phyloP scores from a whole-genome alignment of 495 filamentous ascomycete species.

The Neurospora sp. region DNA sequence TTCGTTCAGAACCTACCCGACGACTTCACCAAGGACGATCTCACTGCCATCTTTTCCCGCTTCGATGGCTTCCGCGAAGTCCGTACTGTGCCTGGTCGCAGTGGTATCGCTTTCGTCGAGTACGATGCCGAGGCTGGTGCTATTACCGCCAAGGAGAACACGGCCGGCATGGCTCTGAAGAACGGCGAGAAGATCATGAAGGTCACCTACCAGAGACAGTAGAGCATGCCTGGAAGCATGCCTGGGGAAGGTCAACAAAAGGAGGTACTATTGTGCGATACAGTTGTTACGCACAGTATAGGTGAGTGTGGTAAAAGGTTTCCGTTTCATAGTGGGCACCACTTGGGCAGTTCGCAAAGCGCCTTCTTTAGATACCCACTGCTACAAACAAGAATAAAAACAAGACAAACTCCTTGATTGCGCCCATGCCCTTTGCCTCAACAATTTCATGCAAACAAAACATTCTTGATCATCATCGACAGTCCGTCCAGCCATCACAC shows the following conservation, averaged over 20 bases:
- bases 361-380: constrained; percentile 11
- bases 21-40: constrained; percentile 67
- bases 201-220: constrained; percentile 90
- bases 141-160: constrained; percentile 91
- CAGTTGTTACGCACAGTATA: neutral
- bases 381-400: constrained; percentile 3
- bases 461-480: neutral
- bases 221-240: constrained; percentile 6
- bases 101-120: constrained; percentile 91
- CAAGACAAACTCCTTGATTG: constrained; percentile 12
- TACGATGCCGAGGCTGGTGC: constrained; percentile 85
- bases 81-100: constrained; percentile 73
- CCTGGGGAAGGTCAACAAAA: neutral
- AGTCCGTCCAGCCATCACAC: neutral
- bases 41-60: constrained; percentile 71
- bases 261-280: neutral
- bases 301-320: neutral
- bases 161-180: constrained; percentile 78
- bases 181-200: constrained; percentile 55
- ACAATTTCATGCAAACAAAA: constrained; percentile 1
- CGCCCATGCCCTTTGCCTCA: constrained; percentile 8
- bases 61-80: constrained; percentile 96
- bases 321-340: neutral
- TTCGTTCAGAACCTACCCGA: constrained; percentile 91
- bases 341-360: neutral